Evolutionary conservation across 176 grass and related monocot species (phyloP).

Genomic region (Triticum monococcum): DNA sequence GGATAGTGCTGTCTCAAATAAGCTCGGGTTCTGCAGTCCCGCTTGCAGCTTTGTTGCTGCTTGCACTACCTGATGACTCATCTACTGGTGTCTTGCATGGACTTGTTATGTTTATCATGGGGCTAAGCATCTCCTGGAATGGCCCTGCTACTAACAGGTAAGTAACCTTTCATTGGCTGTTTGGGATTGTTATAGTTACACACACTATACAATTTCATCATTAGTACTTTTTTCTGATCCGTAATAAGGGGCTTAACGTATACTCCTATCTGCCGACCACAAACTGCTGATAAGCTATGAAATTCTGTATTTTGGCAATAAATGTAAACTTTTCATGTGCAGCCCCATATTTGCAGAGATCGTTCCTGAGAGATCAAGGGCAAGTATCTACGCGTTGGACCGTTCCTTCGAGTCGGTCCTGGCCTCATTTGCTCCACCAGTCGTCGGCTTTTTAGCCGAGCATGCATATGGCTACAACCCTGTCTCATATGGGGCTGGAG

Average conservation of each 20-base stretch:
- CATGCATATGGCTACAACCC: conserved; percentile 73
- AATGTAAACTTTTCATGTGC: conserved; percentile 28
- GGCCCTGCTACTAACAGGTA: conserved; percentile 95
- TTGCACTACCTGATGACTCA: conserved; percentile 59
- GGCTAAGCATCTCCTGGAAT: conserved; percentile 86
- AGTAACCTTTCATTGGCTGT: neutral
- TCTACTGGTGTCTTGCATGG: conserved; percentile 53
- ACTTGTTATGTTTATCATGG: conserved; percentile 84
- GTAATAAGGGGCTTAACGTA: neutral
- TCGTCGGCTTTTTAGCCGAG: conserved; percentile 69
- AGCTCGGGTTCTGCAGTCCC: conserved; percentile 81
- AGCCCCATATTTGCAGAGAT: conserved; percentile 97
- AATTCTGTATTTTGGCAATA: neutral
- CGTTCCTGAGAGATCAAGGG: conserved; percentile 82
- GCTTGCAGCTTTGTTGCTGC: conserved; percentile 62
- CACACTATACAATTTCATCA: conserved; percentile 5
- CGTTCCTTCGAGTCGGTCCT: conserved; percentile 78
- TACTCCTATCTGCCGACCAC: neutral
- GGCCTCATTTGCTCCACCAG: conserved; percentile 76
- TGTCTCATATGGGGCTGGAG: conserved; percentile 12
- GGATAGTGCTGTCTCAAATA: conserved; percentile 78
- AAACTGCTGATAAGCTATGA: neutral
- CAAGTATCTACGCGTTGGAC: conserved; percentile 85
- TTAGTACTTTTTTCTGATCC: neutral
- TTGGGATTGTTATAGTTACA: neutral